Conservation (phyloP, 495 filamentous ascomycete species). For the Penicillium fimorum region DNA sequence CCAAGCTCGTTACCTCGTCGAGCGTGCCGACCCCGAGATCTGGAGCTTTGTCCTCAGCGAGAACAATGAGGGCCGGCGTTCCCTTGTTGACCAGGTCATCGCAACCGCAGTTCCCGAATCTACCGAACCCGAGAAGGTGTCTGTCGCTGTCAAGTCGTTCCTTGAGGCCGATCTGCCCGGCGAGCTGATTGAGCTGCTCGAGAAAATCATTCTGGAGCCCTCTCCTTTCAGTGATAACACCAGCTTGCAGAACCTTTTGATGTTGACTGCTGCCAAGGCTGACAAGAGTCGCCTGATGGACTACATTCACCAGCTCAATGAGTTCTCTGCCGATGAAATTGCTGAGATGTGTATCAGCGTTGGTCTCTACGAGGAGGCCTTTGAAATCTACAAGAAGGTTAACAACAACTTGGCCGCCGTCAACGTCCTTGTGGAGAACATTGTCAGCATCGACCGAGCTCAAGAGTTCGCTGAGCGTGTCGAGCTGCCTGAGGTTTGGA, state of each 20-base stretch:
- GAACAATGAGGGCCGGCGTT: slow-evolving; percentile 91
- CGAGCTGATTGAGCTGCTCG: slow-evolving; percentile 94
- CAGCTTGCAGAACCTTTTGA: slow-evolving; percentile 93
- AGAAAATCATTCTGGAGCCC: slow-evolving; percentile 99
- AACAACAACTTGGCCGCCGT: slow-evolving; percentile 82
- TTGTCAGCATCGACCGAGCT: slow-evolving; percentile 97
- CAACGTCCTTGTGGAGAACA: slow-evolving; percentile 91
- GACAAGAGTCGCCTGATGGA: slow-evolving; percentile 95
- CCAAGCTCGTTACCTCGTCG: slow-evolving; percentile 92
- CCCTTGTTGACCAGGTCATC: slow-evolving; percentile 94
- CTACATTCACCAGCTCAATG: slow-evolving; percentile 88
- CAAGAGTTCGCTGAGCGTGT: slow-evolving; percentile 96
- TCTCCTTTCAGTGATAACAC: slow-evolving; percentile 96
- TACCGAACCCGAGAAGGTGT: slow-evolving; percentile 91
- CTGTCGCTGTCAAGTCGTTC: slow-evolving; percentile 90
- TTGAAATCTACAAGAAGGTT: slow-evolving; percentile 98
- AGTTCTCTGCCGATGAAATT: slow-evolving; percentile 90
- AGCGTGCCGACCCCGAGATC: slow-evolving; percentile 83
- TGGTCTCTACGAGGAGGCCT: slow-evolving; percentile 94
- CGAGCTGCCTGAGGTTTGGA: slow-evolving; percentile 97
- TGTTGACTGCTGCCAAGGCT: slow-evolving; percentile 95
- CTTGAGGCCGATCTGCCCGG: slow-evolving; percentile 83
- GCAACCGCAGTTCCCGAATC: slow-evolving; percentile 95
- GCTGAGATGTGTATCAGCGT: slow-evolving; percentile 90
- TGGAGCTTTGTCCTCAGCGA: slow-evolving; percentile 93